Evolutionary conservation across 495 filamentous ascomycete genomes (phyloP).

Genomic region (Neohortaea acidophila): DNA sequence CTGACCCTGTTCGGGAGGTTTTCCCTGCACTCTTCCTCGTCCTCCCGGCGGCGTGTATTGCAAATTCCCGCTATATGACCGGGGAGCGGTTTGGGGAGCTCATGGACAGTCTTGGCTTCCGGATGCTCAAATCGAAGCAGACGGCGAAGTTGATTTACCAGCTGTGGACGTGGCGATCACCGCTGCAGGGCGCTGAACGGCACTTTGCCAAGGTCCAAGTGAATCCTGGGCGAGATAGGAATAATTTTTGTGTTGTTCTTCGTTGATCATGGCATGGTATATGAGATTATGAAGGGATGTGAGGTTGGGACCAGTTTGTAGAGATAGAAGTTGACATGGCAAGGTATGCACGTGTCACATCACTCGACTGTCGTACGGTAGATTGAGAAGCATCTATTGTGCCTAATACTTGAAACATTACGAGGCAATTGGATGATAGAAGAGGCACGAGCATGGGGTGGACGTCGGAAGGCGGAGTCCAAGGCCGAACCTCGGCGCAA

Average conservation of each 20-base stretch:
- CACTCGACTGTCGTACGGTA: no score
- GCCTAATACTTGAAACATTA: no score
- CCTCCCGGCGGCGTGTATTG: constrained; percentile 72
- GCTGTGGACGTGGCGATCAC: constrained; percentile 47
- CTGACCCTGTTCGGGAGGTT: constrained; percentile 11
- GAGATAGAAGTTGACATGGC: no score
- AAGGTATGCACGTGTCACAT: no score
- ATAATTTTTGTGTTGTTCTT: constrained; percentile 77
- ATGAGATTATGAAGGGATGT: no score
- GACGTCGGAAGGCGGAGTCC: no score
- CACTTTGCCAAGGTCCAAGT: constrained; percentile 57
- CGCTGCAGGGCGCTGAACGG: constrained; percentile 21
- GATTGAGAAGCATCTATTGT: no score
- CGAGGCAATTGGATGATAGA: no score
- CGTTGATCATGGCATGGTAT: no score
- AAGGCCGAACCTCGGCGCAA: no score
- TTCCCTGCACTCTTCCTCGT: constrained; percentile 84
- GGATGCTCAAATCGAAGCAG: constrained; percentile 46
- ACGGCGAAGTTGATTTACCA: constrained; percentile 80
- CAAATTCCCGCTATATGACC: constrained; percentile 82
- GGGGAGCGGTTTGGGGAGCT: constrained; percentile 55
- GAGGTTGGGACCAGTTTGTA: no score
- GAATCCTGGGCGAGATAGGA: constrained; percentile 54
- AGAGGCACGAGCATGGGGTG: no score
- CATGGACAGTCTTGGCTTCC: constrained; percentile 64